A percentile compares a stretch with the other conserved stretches of the same genome.
phyloP scores from a whole-genome alignment of 139 green algal genomes.

The Eudorina sp. region DNA sequence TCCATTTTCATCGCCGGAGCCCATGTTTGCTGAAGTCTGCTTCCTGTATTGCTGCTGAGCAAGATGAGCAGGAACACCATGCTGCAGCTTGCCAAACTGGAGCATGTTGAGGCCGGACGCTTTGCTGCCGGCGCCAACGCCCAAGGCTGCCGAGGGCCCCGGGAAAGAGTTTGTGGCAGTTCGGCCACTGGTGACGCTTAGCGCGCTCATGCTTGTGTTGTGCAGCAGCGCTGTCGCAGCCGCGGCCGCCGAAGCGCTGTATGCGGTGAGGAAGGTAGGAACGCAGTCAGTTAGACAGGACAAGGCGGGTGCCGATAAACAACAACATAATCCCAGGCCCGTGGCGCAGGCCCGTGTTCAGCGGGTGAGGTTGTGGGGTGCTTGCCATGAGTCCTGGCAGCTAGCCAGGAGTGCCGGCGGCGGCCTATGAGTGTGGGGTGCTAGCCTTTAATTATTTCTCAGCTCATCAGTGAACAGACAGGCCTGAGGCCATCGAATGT shows the following conservation, averaged over 20 bases:
- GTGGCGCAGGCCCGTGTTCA: too few relatives aligned
- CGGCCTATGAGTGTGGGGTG: too few relatives aligned
- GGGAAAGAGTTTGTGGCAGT: neutral
- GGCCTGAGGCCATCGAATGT: too few relatives aligned
- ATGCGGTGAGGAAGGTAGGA: neutral
- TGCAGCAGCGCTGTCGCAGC: neutral
- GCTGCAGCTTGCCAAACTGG: neutral
- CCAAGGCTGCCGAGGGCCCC: neutral
- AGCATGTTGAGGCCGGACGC: too few relatives aligned
- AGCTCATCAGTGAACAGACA: too few relatives aligned
- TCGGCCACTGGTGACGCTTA: neutral
- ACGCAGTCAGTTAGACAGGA: neutral
- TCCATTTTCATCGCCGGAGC: neutral
- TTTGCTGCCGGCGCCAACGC: neutral
- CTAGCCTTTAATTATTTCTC: too few relatives aligned
- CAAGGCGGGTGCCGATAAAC: too few relatives aligned
- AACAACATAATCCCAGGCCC: too few relatives aligned
- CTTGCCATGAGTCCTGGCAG: too few relatives aligned
- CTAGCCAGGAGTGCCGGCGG: too few relatives aligned
- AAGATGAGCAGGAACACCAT: neutral
- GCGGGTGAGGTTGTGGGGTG: too few relatives aligned
- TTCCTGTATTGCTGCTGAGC: neutral
- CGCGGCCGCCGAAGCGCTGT: neutral
- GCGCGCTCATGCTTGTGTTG: slow-evolving; percentile 35
- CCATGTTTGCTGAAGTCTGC: neutral